phyloP scores from a whole-genome alignment of 2,329 filamentous ascomycete genomes.

The Penicillium paneum region DNA sequence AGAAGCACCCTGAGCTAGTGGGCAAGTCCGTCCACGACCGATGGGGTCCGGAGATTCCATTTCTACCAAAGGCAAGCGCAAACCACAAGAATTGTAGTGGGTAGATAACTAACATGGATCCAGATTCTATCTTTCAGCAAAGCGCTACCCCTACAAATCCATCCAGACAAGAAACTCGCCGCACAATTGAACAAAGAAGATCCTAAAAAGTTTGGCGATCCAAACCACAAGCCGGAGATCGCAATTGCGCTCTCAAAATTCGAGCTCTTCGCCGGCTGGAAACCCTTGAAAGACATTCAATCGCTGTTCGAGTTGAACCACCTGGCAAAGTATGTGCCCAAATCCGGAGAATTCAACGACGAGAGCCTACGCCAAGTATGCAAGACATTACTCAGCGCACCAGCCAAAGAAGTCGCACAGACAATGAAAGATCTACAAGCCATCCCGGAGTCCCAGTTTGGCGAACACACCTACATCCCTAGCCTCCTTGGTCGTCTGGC shows the following conservation, averaged over 20 bases:
- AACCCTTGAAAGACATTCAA: constrained; percentile 60
- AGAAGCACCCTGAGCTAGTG: constrained; percentile 61
- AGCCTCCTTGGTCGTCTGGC: constrained; percentile 63
- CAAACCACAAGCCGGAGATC: constrained; percentile 79
- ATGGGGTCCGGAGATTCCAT: constrained; percentile 66
- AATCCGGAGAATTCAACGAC: constrained; percentile 52
- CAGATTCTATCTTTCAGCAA: constrained; percentile 70
- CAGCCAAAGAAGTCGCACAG: constrained; percentile 52
- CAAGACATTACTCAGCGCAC: constrained; percentile 51
- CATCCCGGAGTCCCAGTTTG: constrained; percentile 50
- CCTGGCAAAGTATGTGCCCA: constrained; percentile 54
- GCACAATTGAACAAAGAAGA: constrained; percentile 61
- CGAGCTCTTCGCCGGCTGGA: constrained; percentile 74
- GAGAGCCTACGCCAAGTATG: constrained; percentile 57
- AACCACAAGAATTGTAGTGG: not conserved
- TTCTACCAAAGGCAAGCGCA: constrained; percentile 62
- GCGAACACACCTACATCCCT: constrained; percentile 57
- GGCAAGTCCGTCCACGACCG: constrained; percentile 60
- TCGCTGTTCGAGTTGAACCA: constrained; percentile 55
- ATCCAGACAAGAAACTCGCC: constrained; percentile 68
- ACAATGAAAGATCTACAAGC: constrained; percentile 53
- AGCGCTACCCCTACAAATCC: constrained; percentile 70
- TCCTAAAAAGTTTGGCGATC: constrained; percentile 64
- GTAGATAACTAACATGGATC: not conserved
- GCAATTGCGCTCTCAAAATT: constrained; percentile 69